These are phyloP conservation scores for Kalaharituber pfeilii DNA, from an alignment of 2,329 filamentous ascomycete species.

Conservation along the genomic window DNA sequence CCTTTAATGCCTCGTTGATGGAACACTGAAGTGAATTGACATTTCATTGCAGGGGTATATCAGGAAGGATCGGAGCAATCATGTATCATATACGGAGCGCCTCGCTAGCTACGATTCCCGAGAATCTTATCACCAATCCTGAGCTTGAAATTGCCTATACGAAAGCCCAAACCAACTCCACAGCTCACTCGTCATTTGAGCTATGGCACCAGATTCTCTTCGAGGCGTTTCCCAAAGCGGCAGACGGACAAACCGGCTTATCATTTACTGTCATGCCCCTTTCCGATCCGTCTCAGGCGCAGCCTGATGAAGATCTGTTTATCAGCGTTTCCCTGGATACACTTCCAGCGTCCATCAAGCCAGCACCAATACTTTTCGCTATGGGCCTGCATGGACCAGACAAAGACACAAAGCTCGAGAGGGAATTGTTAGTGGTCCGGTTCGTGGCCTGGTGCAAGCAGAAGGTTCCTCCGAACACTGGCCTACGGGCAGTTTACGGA, in stretches of 20 bases:
- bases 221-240: background rate
- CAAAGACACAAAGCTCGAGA: background rate
- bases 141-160: background rate
- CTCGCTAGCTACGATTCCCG: background rate
- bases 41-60: too few species aligned
- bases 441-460: background rate
- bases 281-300: too few species aligned
- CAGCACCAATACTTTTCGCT: background rate
- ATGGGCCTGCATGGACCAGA: background rate
- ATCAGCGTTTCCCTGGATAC: background rate
- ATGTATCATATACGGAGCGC: background rate
- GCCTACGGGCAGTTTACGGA: background rate
- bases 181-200: background rate
- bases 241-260: too few species aligned
- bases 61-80: background rate
- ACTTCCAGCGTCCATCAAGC: background rate
- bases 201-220: background rate
- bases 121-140: background rate
- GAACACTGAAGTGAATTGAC: too few species aligned
- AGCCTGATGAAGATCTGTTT: background rate
- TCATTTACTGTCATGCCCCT: too few species aligned
- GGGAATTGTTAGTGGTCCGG: background rate
- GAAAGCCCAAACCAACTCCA: background rate
- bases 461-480: background rate
- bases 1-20: too few species aligned